Evolutionary conservation across 1,284 basidiomycete species (phyloP), one percentile per base, ranked within the genome.

Genomic region (Pterula multifida): DNA sequence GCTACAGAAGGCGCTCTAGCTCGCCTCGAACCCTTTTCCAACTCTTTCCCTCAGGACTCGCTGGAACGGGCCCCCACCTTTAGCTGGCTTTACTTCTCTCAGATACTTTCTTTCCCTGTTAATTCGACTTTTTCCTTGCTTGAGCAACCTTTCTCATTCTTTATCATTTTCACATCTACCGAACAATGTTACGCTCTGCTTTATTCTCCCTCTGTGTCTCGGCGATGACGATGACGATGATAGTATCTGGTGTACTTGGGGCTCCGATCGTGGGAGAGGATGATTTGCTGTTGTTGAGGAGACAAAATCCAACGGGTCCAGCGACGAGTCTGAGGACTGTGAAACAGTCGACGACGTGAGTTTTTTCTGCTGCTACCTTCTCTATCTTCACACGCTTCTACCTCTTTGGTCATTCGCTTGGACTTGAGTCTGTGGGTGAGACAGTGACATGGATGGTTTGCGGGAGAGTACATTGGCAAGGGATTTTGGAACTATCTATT

Each of bases 41-140:
- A n/a, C n/a, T n/a, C n/a, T n/a, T n/a, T n/a, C n/a, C n/a, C n/a
- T n/a, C 55, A 55, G 59, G 65, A 58, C 67, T 70, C 71, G 71
- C 71, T 64, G 77, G 78, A 75, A 75, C 68, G 69, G 78, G 75
- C 64, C 70, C n/a, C n/a, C n/a, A n/a, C n/a, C n/a, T n/a, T n/a
- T n/a, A n/a, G n/a, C n/a, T n/a, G n/a, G n/a, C n/a, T n/a, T n/a
- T n/a, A n/a, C n/a, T n/a, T n/a, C n/a, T n/a, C 32, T 11, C 32
- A 35, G 9, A 35, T n/a, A 35, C n/a, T n/a, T 35, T 11, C n/a
- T 35, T n/a, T 35, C n/a, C 32, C n/a, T 35, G 11, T 35, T 9
- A 35, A 35, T 35, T 35, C 32, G 32, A 35, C 32, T 11, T 35
- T n/a, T 35, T 35, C n/a, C n/a, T n/a, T 35, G 32, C 32, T 35